Evolutionary conservation across 2,329 filamentous ascomycete species (phyloP).

Genomic region (Fusarium cicatricum): DNA sequence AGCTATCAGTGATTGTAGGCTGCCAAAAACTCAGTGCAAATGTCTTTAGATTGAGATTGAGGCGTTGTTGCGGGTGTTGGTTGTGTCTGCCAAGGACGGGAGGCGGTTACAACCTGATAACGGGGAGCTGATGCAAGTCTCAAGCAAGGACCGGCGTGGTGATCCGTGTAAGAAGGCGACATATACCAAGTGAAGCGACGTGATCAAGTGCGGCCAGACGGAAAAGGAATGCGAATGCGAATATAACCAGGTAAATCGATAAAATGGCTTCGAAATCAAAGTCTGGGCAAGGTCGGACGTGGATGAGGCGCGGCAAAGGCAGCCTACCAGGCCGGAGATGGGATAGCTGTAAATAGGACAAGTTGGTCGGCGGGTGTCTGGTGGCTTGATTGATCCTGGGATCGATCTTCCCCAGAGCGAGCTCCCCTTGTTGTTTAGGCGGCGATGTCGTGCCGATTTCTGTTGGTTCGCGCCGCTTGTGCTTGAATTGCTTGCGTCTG

Average conservation of each 20-base stretch:
- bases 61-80: constrained; percentile 18
- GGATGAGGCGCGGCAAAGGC: constrained; percentile 28
- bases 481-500: background rate
- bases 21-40: too few species aligned
- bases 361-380: constrained; percentile 7
- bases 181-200: background rate
- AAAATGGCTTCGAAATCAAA: background rate
- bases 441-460: background rate
- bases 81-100: constrained; percentile 2
- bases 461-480: constrained; percentile 2
- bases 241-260: background rate
- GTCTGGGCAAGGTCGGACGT: constrained; percentile 11
- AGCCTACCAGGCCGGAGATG: constrained; percentile 15
- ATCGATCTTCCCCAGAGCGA: background rate
- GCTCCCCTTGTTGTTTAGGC: background rate
- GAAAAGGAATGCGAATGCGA: background rate
- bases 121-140: background rate
- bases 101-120: constrained; percentile 2
- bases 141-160: background rate
- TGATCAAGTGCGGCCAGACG: background rate
- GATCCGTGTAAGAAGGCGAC: background rate
- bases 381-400: constrained; percentile 4
- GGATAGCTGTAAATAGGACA: constrained; percentile 3
- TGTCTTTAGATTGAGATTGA: background rate
- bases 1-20: too few species aligned